Base-by-base conservation (phyloP, 257 asterid genomes). In the Prunella vulgaris region DNA sequence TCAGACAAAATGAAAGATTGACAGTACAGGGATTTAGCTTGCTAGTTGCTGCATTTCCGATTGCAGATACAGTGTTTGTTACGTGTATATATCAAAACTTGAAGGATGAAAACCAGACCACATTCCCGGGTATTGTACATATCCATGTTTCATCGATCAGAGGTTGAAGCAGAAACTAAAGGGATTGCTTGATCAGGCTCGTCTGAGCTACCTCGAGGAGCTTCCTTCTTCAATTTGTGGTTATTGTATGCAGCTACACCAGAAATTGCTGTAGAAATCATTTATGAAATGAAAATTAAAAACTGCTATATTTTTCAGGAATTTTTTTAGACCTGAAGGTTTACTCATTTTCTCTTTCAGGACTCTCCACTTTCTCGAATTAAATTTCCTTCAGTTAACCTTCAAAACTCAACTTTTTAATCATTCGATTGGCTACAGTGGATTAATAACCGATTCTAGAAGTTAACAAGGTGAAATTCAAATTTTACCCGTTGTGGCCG, bases 231-330 rank as follows among this genome's bases (percentile, higher is more conserved):
- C 85, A 93, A 78, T 88, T 93, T 90, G 83, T 77, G 86, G 76
- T 90, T 90, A 68, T 90, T 93, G 81, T 93, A 93, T 25, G 96
- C 97, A 66, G 90, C 99, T 44, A 93, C 97, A 68, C 99, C 97
- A 33, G 82, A 85, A 67, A 93, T 90, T 42, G 99, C 99, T 93
- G 96, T 88, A 77, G 54, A 66, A 57, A 66, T 13, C n/a, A 64
- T 6, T 25, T 62, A 22, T 33, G 27, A 64, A 37, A 56, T 52
- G 59, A 54, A 38, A 64, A 15, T 73, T 71, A 40, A 18, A 42
- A 13, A 24, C 22, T 9, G 69, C 68, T 44, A 30, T 42, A 28
- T 27, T 30, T 13, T 44, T 56, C 40, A 14, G 42, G 42, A 2
- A 35, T 33, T 33, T 7, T 33, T 33, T 33, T 30, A 5, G 5